These are phyloP conservation scores for Powellomyces hirtus DNA, from an alignment of 192 early-diverging fungal species.

Conservation along the genomic window DNA sequence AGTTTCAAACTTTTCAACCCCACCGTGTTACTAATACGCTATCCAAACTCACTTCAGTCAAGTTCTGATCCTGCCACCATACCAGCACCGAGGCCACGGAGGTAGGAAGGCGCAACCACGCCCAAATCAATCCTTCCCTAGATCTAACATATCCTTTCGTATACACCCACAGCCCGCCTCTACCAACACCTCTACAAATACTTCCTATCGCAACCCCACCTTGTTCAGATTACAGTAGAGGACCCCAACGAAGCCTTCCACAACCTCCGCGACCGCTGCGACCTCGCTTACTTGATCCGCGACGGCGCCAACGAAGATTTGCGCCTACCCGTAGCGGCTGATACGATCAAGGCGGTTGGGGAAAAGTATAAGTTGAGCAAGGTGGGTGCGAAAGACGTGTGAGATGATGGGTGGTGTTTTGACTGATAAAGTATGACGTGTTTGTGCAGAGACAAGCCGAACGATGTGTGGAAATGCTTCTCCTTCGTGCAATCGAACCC, in stretches of 20 bases:
- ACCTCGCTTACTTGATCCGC: constrained; percentile 63
- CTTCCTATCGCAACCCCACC: constrained; percentile 43
- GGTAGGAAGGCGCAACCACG: no score
- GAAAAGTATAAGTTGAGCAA: constrained; percentile 73
- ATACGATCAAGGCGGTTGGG: constrained; percentile 49
- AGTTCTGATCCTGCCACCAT: constrained; percentile 91
- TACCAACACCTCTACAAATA: constrained; percentile 62
- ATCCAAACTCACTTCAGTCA: constrained; percentile 58
- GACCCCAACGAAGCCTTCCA: constrained; percentile 89
- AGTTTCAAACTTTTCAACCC: no score
- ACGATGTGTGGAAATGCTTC: constrained; percentile 79
- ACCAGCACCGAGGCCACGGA: constrained; percentile 80
- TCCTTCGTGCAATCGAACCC: constrained; percentile 63
- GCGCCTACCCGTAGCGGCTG: constrained; percentile 53
- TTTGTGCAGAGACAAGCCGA: constrained; percentile 67
- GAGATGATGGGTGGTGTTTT: background rate
- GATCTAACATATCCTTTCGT: no score
- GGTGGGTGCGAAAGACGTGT: constrained; percentile 36
- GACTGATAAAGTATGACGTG: background rate
- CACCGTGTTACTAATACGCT: no score
- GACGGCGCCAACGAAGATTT: constrained; percentile 61
- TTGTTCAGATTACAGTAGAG: constrained; percentile 76
- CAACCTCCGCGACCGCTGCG: constrained; percentile 83
- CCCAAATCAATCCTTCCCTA: no score
- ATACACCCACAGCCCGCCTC: constrained; percentile 48